phyloP scores from a whole-genome alignment of 75 land plant genomes.

The Selaginella tamariscina region DNA sequence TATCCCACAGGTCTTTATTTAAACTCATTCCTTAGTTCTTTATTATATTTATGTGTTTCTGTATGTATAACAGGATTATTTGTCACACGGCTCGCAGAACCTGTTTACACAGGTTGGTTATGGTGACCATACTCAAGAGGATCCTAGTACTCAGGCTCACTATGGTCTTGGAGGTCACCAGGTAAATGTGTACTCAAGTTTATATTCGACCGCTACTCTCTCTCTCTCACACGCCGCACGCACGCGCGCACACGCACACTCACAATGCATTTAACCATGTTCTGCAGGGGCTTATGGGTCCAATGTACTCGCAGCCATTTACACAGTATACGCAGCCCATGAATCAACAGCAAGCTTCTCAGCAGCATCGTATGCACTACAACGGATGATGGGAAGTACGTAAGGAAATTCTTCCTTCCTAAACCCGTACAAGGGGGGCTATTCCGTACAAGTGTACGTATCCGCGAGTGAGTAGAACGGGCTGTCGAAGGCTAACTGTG shows the following conservation, averaged over 20 bases:
- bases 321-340: slow-evolving; percentile 69
- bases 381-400: slow-evolving; percentile 37
- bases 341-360: slow-evolving; percentile 50
- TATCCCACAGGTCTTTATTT: slow-evolving; percentile 61
- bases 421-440: too few relatives aligned
- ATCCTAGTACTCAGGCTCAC: slow-evolving; percentile 56
- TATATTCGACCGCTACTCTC: too few relatives aligned
- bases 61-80: slow-evolving; percentile 50
- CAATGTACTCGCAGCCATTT: slow-evolving; percentile 84
- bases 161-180: slow-evolving; percentile 50
- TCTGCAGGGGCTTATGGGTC: slow-evolving; percentile 59
- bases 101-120: slow-evolving; percentile 85
- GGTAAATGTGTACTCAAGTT: not conserved
- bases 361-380: slow-evolving; percentile 64
- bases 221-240: too few relatives aligned
- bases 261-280: not conserved
- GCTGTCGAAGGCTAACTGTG: too few relatives aligned
- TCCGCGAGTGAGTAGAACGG: too few relatives aligned
- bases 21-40: not conserved
- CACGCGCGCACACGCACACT: too few relatives aligned
- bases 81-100: slow-evolving; percentile 88
- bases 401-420: too few relatives aligned
- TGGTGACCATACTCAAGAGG: slow-evolving; percentile 73
- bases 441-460: too few relatives aligned
- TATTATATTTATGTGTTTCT: not conserved